These are phyloP conservation scores for Medakamo hakoo DNA, from an alignment of 139 green algal genomes.

Conservation along the genomic window DNA sequence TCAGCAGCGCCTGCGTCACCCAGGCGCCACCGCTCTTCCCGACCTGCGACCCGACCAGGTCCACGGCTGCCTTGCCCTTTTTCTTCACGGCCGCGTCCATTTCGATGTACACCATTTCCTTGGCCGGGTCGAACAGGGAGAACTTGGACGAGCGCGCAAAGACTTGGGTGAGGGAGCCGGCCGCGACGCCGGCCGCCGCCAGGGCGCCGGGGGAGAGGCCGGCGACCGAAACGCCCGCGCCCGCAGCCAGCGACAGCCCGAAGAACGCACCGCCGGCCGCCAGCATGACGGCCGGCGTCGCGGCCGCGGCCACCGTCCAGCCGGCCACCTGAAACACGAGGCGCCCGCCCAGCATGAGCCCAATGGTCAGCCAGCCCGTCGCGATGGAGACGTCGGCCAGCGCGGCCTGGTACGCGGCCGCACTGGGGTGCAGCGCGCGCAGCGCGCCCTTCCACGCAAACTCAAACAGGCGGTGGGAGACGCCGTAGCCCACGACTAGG, in stretches of 20 bases:
- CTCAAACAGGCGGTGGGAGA: constrained; percentile 68
- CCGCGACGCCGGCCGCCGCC: constrained; percentile 29
- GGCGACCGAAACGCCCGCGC: constrained; percentile 5
- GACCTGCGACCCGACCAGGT: constrained; percentile 64
- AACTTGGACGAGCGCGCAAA: constrained; percentile 60
- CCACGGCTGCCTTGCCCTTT: constrained; percentile 73
- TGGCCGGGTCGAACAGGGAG: constrained; percentile 61
- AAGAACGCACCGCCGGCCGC: constrained; percentile 47
- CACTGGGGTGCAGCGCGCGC: constrained; percentile 48
- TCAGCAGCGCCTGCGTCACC: constrained; percentile 40
- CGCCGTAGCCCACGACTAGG: constrained; percentile 54
- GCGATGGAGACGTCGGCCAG: constrained; percentile 66
- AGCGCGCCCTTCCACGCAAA: constrained; percentile 79
- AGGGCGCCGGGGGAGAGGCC: constrained; percentile 19
- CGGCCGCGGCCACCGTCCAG: constrained; percentile 40
- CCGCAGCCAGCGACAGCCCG: constrained; percentile 24
- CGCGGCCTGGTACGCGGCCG: constrained; percentile 44
- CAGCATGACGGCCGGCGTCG: constrained; percentile 49
- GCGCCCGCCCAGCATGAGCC: constrained; percentile 56
- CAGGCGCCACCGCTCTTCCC: constrained; percentile 49
- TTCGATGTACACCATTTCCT: constrained; percentile 84
- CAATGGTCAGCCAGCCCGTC: constrained; percentile 52
- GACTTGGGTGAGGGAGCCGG: constrained; percentile 53
- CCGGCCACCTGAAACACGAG: constrained; percentile 60
- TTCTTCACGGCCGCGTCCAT: constrained; percentile 57